Conservation (phyloP, 2,329 filamentous ascomycete species). For the Ceratocystis albifundus region DNA sequence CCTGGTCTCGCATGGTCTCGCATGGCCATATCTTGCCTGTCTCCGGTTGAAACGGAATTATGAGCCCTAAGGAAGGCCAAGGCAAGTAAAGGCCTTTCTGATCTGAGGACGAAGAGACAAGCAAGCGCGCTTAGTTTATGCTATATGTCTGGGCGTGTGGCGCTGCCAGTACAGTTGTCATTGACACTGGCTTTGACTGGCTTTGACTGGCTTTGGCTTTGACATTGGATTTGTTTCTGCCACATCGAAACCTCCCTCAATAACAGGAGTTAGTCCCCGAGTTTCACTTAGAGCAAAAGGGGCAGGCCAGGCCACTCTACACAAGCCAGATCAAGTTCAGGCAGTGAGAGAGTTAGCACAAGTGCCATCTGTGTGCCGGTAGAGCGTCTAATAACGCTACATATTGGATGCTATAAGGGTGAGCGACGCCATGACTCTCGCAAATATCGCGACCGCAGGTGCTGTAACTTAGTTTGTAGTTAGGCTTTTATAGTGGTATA, state of each 20-base stretch:
- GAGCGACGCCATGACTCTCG: not conserved
- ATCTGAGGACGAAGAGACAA: not conserved
- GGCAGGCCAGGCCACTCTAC: not conserved
- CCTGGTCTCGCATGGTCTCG: not conserved
- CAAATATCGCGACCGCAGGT: not conserved
- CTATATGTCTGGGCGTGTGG: not conserved
- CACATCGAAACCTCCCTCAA: not conserved
- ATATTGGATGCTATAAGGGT: not conserved
- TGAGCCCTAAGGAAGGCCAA: not conserved
- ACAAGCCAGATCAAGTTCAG: not conserved
- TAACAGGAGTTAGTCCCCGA: not conserved
- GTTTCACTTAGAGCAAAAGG: constrained; percentile 4
- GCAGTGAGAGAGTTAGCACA: not conserved
- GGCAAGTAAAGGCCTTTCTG: not conserved
- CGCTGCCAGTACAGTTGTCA: not conserved
- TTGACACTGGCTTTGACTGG: not conserved
- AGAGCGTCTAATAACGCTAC: not conserved
- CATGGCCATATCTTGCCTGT: not conserved
- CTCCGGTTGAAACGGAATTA: not conserved
- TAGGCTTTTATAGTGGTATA: not conserved
- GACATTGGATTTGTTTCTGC: not conserved
- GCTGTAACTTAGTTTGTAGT: not conserved
- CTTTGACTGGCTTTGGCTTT: not conserved
- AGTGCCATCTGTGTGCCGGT: not conserved
- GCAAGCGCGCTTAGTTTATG: not conserved